phyloP scores from a whole-genome alignment of 371 early-diverging fungal species.

The Mucor piriformis region DNA sequence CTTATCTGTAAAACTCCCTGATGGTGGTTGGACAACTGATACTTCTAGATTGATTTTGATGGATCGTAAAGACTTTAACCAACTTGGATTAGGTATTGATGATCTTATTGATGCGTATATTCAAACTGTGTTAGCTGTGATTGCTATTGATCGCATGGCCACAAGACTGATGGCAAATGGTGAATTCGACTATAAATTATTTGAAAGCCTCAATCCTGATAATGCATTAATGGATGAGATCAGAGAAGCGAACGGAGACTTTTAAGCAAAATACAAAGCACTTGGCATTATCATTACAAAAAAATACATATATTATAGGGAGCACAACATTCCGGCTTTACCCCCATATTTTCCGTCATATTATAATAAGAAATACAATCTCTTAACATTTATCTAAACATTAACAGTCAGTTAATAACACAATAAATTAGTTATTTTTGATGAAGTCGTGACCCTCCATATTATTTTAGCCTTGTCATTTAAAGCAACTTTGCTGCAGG shows the following conservation, averaged over 20 bases:
- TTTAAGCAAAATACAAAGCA: slow-evolving; percentile 7
- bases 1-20: slow-evolving; percentile 76
- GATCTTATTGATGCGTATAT: slow-evolving; percentile 94
- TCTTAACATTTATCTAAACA: too few species aligned
- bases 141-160: slow-evolving; percentile 91
- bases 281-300: too few species aligned
- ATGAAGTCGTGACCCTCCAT: too few species aligned
- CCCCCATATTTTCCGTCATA: too few species aligned
- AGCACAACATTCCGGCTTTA: too few species aligned
- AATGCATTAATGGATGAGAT: slow-evolving; percentile 80
- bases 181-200: slow-evolving; percentile 79
- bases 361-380: too few species aligned
- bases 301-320: too few species aligned
- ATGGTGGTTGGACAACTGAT: slow-evolving; percentile 88
- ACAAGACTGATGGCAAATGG: slow-evolving; percentile 69
- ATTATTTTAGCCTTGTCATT: too few species aligned
- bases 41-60: slow-evolving; percentile 83
- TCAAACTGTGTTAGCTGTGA: slow-evolving; percentile 86
- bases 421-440: too few species aligned
- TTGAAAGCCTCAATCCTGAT: slow-evolving; percentile 87
- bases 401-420: too few species aligned
- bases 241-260: slow-evolving; percentile 51
- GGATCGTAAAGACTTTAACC: slow-evolving; percentile 95
- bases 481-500: too few species aligned
- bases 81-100: slow-evolving; percentile 87